phyloP scores from a whole-genome alignment of 768 basidiomycete genomes.

The Tricholoma bakamatsutake region DNA sequence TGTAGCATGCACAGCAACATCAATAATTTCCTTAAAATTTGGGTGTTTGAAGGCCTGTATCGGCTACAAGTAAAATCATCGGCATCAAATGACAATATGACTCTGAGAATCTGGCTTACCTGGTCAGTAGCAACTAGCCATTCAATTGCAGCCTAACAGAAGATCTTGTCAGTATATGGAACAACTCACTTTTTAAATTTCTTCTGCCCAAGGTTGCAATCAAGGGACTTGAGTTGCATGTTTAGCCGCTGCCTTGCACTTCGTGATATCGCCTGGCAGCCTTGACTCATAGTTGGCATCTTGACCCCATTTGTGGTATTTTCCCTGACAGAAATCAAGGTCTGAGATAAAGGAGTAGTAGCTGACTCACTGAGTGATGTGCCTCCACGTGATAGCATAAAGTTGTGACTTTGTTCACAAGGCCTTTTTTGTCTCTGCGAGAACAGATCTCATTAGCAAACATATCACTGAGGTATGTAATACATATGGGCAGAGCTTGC shows the following conservation, averaged over 20 bases:
- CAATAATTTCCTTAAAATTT: slow-evolving; percentile 30
- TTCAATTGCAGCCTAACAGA: slow-evolving; percentile 16
- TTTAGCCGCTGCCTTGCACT: slow-evolving; percentile 10
- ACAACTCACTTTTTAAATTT: slow-evolving; percentile 14
- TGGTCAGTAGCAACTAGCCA: slow-evolving; percentile 35
- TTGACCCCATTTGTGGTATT: slow-evolving; percentile 23
- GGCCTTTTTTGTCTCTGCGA: not conserved
- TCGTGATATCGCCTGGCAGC: slow-evolving; percentile 17
- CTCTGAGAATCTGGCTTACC: slow-evolving; percentile 15
- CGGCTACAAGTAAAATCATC: too few species aligned
- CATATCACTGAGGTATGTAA: not conserved
- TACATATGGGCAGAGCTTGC: not conserved
- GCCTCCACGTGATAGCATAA: not conserved
- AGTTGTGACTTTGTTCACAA: not conserved
- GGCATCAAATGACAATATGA: not conserved
- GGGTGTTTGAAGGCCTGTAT: slow-evolving; percentile 16
- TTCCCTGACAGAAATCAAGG: not conserved
- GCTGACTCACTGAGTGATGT: too few species aligned
- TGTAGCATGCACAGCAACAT: slow-evolving; percentile 21
- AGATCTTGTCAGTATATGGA: slow-evolving; percentile 23
- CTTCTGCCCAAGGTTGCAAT: slow-evolving; percentile 19
- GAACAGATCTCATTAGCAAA: not conserved
- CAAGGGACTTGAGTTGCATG: slow-evolving; percentile 14
- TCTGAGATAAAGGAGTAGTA: not conserved
- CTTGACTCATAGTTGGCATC: slow-evolving; percentile 23